Percentiles rank a stretch among this genome's conserved stretches.
These are phyloP conservation scores for Phialocephala sp. DNA, from an alignment of 2,329 filamentous ascomycete genomes.

Conservation along the genomic window DNA sequence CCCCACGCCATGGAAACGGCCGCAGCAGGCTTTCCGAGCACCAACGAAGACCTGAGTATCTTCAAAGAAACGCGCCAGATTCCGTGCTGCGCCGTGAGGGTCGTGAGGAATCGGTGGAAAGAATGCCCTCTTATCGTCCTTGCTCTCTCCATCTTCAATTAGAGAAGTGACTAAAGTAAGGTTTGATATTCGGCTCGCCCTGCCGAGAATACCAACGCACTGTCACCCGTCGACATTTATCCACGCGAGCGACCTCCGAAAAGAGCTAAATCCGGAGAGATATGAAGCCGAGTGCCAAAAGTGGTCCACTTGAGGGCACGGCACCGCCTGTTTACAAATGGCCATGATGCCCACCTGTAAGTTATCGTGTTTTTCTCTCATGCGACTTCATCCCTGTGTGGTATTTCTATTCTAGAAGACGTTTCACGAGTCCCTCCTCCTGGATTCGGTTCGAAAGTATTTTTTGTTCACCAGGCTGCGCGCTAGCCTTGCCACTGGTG, in stretches of 20 bases:
- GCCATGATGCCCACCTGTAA: constrained; percentile 10
- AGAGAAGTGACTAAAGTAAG: background rate
- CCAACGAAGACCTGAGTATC: background rate
- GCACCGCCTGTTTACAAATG: constrained; percentile 3
- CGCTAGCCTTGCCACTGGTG: background rate
- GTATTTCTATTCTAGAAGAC: background rate
- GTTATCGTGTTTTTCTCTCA: background rate
- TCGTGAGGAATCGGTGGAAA: background rate
- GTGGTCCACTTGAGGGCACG: background rate
- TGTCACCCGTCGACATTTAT: background rate
- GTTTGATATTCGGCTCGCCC: constrained; percentile 6
- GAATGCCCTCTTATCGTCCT: background rate
- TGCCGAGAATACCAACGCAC: background rate
- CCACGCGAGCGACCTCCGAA: background rate
- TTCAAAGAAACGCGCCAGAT: background rate
- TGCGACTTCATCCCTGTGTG: too few species aligned
- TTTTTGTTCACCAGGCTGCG: background rate
- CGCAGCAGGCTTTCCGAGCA: background rate
- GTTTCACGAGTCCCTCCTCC: background rate
- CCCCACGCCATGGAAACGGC: background rate
- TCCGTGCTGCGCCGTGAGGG: background rate
- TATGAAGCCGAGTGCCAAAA: background rate
- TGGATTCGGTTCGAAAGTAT: background rate
- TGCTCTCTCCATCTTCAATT: background rate
- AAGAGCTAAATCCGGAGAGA: constrained; percentile 3